Base-by-base conservation (phyloP, 2,329 filamentous ascomycete species). In the Madurella fahalii region DNA sequence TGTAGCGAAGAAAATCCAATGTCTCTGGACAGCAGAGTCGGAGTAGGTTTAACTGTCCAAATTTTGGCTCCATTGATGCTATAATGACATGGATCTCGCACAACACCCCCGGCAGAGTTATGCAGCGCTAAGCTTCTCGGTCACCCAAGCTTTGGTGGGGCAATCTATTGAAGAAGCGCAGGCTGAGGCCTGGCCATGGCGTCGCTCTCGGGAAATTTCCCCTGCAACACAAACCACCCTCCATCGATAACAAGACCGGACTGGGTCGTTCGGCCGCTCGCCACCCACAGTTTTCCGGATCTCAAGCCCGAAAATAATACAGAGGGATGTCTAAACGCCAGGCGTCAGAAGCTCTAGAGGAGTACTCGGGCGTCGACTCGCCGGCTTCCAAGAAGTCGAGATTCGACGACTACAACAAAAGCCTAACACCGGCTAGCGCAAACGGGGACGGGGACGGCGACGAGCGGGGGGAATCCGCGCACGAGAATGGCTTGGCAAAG, bases 341-440 rank as follows among this genome's bases (percentile, higher is more conserved):
- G 54, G 83, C 83, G 53, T 77, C 78, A 31, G 82, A 85, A 67
- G 74, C 81, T 41, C 74, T 86, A 40, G 82, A 84, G 39, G 80
- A 84, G 58, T 68, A 82, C 43, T 69, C 71, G 39, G 80, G 74
- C 52, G 68, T 78, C 53, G 78, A 74, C 47, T 84, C 82, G 32
- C 83, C 83, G 3, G 78, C 77, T 32, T 80, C 80, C 18, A 86
- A 85, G 68, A 78, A 74, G 61, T 82, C 79, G 37, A 75, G 81
- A 58, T 67, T 76, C 37, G 79, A 75, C 59, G 77, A 80, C 51
- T 69, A 67, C 59, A 66, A 65, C 53, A 65, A 64, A 52, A 63
- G 65, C 61, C 54, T 63, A 55, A 66, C 64, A 5, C 64, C 61
- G 20, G 42, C 47, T 47, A 62, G 62, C 60, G 59, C 52, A 48